These are phyloP conservation scores for Ganoderma multipileum DNA, from an alignment of 1,284 basidiomycete species.

Conservation along the genomic window DNA sequence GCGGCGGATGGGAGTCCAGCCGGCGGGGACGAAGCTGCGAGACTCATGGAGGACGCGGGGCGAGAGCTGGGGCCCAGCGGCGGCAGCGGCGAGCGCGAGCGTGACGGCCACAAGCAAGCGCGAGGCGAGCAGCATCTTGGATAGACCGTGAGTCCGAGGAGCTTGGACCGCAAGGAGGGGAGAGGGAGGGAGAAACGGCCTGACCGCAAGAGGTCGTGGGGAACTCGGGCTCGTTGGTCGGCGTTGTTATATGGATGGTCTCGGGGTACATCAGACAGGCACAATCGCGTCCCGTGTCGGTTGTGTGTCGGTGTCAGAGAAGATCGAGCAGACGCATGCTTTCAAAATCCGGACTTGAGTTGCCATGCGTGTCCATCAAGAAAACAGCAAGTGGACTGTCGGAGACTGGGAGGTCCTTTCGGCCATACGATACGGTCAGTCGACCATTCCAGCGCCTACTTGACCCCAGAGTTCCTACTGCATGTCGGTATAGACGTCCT, in stretches of 20 bases:
- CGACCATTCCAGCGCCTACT: neutral
- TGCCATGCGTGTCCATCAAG: constrained; percentile 5
- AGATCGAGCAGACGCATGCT: neutral
- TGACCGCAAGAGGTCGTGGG: constrained; percentile 1
- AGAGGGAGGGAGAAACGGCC: neutral
- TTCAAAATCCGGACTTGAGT: neutral
- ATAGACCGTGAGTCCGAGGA: neutral
- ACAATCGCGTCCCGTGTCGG: constrained; percentile 1
- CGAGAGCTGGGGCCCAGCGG: constrained; percentile 26
- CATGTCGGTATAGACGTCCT: neutral
- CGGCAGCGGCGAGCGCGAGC: constrained; percentile 16
- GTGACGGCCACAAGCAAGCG: constrained; percentile 26
- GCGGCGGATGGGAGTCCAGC: constrained; percentile 45
- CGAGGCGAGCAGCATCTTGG: constrained; percentile 24
- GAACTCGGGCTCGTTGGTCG: neutral
- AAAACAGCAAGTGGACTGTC: neutral
- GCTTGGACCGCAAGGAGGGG: neutral
- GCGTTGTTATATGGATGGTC: neutral
- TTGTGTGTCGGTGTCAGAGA: neutral
- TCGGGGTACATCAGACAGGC: constrained; percentile 4
- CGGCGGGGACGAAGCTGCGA: constrained; percentile 41
- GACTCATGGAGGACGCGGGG: constrained; percentile 49
- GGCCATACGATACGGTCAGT: neutral
- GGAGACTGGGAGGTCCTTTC: neutral
- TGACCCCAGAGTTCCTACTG: neutral